phyloP scores from a whole-genome alignment of 257 asterid species.

The Salvia rosmarinus region DNA sequence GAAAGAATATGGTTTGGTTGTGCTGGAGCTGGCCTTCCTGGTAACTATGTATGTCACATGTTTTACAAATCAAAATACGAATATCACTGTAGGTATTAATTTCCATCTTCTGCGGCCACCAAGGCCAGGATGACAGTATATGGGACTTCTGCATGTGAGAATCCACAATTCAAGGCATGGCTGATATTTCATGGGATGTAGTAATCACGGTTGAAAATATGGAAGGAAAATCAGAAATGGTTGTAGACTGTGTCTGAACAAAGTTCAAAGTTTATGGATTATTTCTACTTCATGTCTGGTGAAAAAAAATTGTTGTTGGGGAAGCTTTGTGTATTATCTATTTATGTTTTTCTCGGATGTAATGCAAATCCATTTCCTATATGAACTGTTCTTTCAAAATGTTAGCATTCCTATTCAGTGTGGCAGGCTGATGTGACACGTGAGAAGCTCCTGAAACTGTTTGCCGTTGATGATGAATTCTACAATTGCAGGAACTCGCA shows the following conservation, averaged over 20 bases:
- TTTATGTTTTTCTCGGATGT: not conserved
- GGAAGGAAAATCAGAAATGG: not conserved
- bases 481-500: not conserved
- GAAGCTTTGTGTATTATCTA: not conserved
- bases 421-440: too few species aligned
- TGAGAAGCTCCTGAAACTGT: conserved; percentile 2
- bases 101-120: not conserved
- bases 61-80: conserved; percentile 1
- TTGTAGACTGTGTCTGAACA: not conserved
- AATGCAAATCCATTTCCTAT: not conserved
- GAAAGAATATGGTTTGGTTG: conserved; percentile 4
- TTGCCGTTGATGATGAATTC: not conserved
- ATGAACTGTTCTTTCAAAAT: not conserved
- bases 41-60: conserved; percentile 2
- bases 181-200: not conserved
- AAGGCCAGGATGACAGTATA: too few species aligned
- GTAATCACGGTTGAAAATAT: not conserved
- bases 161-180: not conserved
- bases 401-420: not conserved
- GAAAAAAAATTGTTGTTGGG: too few species aligned
- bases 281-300: not conserved
- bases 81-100: not conserved
- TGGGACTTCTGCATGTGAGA: not conserved
- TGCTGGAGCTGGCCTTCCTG: conserved; percentile 1
- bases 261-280: not conserved